Conservation (phyloP, 257 asterid genomes). For the Solanum chmielewskii region DNA sequence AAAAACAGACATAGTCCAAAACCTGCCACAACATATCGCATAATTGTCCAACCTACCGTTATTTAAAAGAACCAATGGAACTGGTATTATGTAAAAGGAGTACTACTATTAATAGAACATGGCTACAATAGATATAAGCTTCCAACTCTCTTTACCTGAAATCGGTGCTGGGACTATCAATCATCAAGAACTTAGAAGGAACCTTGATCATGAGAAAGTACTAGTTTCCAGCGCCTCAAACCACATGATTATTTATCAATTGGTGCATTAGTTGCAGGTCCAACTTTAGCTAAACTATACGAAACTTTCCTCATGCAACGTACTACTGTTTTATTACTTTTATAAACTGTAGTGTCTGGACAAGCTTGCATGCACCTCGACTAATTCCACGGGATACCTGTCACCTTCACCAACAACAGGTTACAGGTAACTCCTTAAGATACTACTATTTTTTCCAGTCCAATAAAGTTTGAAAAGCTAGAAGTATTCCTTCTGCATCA, state of each 20-base stretch:
- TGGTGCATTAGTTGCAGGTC: background rate
- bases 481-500: background rate
- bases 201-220: background rate
- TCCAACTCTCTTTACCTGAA: background rate
- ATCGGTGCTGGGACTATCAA: background rate
- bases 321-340: background rate
- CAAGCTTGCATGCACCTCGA: background rate
- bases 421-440: background rate
- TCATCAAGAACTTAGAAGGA: background rate
- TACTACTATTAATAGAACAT: background rate
- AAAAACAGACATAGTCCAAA: background rate
- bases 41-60: background rate
- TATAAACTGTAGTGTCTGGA: background rate
- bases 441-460: background rate
- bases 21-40: background rate
- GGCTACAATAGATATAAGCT: background rate
- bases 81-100: background rate
- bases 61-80: background rate
- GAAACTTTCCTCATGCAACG: background rate
- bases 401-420: background rate
- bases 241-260: background rate
- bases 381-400: background rate
- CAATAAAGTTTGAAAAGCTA: background rate
- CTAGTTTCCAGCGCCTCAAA: background rate
- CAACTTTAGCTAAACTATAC: background rate